phyloP scores from a whole-genome alignment of 2,329 filamentous ascomycete species.

The Stemphylium lycopersici region DNA sequence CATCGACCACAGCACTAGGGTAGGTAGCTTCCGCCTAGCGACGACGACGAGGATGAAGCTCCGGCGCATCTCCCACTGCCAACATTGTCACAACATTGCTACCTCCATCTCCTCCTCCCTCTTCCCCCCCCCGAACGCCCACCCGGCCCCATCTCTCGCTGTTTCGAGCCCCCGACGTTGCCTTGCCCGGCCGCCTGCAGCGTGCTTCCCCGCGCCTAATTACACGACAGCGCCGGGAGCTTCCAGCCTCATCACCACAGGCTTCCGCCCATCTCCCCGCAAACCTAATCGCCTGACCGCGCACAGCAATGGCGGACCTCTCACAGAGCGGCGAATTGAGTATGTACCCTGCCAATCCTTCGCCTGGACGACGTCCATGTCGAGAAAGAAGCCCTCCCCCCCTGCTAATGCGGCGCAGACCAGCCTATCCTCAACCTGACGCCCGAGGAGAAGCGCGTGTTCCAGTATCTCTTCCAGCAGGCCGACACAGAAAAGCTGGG shows the following conservation, averaged over 20 bases:
- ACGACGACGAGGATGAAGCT: constrained; percentile 25
- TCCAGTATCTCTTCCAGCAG: constrained; percentile 89
- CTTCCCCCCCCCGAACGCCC: constrained; percentile 7
- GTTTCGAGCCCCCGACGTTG: constrained; percentile 25
- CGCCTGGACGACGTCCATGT: background rate
- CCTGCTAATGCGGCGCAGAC: constrained; percentile 34
- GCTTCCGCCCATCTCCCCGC: constrained; percentile 21
- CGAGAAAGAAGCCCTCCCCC: constrained; percentile 4
- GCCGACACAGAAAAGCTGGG: constrained; percentile 91
- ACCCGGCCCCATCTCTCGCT: constrained; percentile 1
- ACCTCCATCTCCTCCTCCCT: constrained; percentile 9
- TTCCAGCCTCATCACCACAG: constrained; percentile 40
- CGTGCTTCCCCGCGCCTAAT: constrained; percentile 39
- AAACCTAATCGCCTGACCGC: constrained; percentile 26
- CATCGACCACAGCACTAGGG: constrained; percentile 19
- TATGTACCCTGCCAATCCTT: constrained; percentile 26
- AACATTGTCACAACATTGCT: constrained; percentile 15
- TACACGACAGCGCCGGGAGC: constrained; percentile 37
- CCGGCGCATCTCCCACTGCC: constrained; percentile 20
- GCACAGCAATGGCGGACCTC: constrained; percentile 46
- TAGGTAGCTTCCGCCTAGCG: constrained; percentile 19
- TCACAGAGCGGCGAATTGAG: constrained; percentile 44
- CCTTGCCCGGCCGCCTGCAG: constrained; percentile 22
- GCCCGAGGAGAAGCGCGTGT: constrained; percentile 90
- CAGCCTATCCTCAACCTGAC: constrained; percentile 78